A percentile compares a stretch with the other conserved stretches of the same genome.
These are phyloP conservation scores for Fusarium nanum DNA, from an alignment of 2,329 filamentous ascomycete species.

Conservation along the genomic window DNA sequence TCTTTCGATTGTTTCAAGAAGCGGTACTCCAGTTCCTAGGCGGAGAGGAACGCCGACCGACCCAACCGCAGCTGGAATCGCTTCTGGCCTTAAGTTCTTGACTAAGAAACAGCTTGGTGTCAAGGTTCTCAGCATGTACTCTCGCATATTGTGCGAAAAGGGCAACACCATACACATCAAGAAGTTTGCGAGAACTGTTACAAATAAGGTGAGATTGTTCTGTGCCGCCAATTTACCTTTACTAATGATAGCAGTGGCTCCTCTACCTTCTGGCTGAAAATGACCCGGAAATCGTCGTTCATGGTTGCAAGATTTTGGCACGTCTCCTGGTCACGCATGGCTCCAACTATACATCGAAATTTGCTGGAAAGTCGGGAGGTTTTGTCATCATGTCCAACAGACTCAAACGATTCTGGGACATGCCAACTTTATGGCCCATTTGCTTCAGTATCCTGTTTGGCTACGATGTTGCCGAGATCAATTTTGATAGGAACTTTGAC, in stretches of 20 bases:
- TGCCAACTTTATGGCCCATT: constrained; percentile 85
- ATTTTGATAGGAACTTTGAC: constrained; percentile 80
- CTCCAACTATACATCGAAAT: constrained; percentile 83
- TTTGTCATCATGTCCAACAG: constrained; percentile 87
- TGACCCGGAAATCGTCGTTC: constrained; percentile 83
- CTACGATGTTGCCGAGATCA: constrained; percentile 78
- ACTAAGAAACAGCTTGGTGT: constrained; percentile 79
- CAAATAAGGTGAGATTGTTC: constrained; percentile 77
- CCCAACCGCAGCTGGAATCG: constrained; percentile 43
- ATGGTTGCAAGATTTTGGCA: constrained; percentile 84
- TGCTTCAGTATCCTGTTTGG: constrained; percentile 92
- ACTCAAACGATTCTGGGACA: constrained; percentile 88
- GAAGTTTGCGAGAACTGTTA: constrained; percentile 93
- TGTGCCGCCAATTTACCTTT: accelerated
- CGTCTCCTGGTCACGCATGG: constrained; percentile 87
- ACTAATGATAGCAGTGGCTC: constrained; percentile 73
- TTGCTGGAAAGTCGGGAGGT: constrained; percentile 84
- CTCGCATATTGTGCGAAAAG: constrained; percentile 80
- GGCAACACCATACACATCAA: constrained; percentile 76
- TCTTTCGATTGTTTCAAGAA: constrained; percentile 53
- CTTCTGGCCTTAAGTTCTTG: constrained; percentile 54
- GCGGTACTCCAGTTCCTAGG: constrained; percentile 55
- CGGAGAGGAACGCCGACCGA: constrained; percentile 54
- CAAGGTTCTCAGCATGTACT: constrained; percentile 81
- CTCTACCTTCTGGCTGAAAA: constrained; percentile 90